Percentiles rank a stretch among this genome's conserved stretches.
Conservation (phyloP, 2,329 filamentous ascomycete genomes). For the Botryotinia convoluta region DNA sequence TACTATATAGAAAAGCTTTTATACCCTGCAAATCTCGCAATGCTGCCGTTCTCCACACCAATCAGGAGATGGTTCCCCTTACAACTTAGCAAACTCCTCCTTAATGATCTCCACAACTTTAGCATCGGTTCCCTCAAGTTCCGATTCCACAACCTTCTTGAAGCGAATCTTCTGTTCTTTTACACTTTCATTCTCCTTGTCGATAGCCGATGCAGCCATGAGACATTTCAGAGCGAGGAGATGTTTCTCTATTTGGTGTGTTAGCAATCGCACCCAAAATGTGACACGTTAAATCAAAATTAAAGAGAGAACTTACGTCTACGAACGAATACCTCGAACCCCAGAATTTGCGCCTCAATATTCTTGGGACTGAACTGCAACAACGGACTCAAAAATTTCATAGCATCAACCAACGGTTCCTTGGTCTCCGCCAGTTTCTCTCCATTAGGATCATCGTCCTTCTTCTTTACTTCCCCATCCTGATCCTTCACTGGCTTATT, state of each 20-base stretch:
- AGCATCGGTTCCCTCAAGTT: constrained; percentile 57
- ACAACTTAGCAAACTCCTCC: constrained; percentile 54
- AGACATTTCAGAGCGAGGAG: constrained; percentile 85
- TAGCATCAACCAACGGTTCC: constrained; percentile 79
- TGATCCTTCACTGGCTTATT: constrained; percentile 65
- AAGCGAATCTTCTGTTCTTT: constrained; percentile 73
- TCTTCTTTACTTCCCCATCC: constrained; percentile 72
- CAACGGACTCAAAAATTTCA: constrained; percentile 80
- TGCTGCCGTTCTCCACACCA: not conserved
- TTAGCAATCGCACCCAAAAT: constrained; percentile 30
- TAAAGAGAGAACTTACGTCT: constrained; percentile 59
- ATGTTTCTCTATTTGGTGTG: constrained; percentile 65
- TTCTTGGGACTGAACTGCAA: constrained; percentile 79
- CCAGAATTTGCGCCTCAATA: constrained; percentile 77
- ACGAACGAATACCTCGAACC: constrained; percentile 86
- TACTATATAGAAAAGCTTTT: constrained; percentile 5
- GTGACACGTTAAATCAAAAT: not conserved
- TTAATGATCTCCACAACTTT: constrained; percentile 69
- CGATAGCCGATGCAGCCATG: constrained; percentile 66
- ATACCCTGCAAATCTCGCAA: not conserved
- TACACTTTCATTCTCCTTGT: constrained; percentile 67
- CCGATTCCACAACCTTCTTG: constrained; percentile 57
- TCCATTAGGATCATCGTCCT: constrained; percentile 85
- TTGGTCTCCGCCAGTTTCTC: constrained; percentile 75
- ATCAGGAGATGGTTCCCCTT: not conserved